phyloP scores from a whole-genome alignment of 768 basidiomycete genomes.

The Xerocomus spinulosus region DNA sequence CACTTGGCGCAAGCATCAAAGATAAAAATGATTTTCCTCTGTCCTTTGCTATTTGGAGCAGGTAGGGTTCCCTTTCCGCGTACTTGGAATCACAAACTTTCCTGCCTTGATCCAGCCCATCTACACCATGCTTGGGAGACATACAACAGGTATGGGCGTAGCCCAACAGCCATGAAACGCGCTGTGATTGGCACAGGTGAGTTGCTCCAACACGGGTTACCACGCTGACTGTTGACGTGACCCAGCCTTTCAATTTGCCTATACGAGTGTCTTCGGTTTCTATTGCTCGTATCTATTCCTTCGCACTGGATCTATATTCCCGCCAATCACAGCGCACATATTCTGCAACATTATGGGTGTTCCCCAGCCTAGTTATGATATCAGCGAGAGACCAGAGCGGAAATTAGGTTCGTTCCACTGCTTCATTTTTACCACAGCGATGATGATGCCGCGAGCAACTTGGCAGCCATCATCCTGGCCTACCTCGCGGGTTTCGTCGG shows the following conservation, averaged over 20 bases:
- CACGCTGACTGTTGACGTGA: constrained; percentile 11
- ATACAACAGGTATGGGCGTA: constrained; percentile 72
- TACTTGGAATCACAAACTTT: constrained; percentile 4
- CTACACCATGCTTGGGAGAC: constrained; percentile 89
- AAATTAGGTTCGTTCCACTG: constrained; percentile 43
- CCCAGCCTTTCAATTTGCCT: constrained; percentile 80
- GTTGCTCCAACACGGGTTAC: constrained; percentile 16
- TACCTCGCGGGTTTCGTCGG: constrained; percentile 59
- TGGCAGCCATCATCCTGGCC: constrained; percentile 46
- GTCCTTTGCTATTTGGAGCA: constrained; percentile 84
- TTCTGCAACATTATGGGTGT: constrained; percentile 96
- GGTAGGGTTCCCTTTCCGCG: constrained; percentile 44
- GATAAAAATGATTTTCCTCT: constrained; percentile 64
- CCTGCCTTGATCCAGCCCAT: constrained; percentile 56
- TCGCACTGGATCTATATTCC: constrained; percentile 76
- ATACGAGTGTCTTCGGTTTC: constrained; percentile 92
- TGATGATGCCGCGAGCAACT: constrained; percentile 9
- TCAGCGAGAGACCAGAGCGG: constrained; percentile 46
- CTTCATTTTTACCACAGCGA: constrained; percentile 10
- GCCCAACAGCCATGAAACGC: constrained; percentile 52
- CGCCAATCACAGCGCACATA: constrained; percentile 74
- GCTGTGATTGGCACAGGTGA: constrained; percentile 56
- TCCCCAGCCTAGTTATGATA: constrained; percentile 60
- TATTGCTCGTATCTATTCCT: constrained; percentile 83
- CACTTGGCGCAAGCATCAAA: constrained; percentile 57